These are phyloP conservation scores for Eucalyptus guilfoylei DNA, from an alignment of 345 rosid species.

Conservation along the genomic window DNA sequence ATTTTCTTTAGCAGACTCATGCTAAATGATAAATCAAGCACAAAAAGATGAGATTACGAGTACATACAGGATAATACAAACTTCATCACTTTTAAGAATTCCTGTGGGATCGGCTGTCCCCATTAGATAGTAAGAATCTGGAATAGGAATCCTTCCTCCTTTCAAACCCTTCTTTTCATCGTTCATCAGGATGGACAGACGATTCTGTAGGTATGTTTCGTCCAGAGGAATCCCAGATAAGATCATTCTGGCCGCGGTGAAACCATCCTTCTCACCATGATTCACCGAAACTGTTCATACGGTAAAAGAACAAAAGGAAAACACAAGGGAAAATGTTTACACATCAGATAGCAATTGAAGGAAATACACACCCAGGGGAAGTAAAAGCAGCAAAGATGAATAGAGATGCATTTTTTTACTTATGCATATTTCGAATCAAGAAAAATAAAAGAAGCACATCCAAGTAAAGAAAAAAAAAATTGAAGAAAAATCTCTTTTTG, in stretches of 20 bases:
- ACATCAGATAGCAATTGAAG: neutral
- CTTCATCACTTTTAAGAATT: conserved; percentile 49
- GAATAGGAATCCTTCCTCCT: conserved; percentile 47
- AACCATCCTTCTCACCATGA: conserved; percentile 41
- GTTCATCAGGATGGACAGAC: conserved; percentile 18
- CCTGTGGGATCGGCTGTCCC: conserved; percentile 84
- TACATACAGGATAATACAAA: conserved; percentile 71
- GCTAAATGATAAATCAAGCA: neutral
- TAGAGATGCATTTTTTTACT: neutral
- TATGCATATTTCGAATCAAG: neutral
- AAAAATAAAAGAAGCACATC: neutral
- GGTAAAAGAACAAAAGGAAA: neutral
- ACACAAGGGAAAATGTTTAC: neutral
- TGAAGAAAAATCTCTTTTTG: neutral
- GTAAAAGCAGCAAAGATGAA: neutral
- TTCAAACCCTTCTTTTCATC: conserved; percentile 39
- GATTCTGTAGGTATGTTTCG: conserved; percentile 43
- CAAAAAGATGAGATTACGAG: neutral
- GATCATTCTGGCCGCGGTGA: conserved; percentile 34
- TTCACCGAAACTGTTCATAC: conserved; percentile 30
- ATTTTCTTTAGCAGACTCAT: neutral
- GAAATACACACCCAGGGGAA: neutral
- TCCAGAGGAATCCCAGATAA: conserved; percentile 57
- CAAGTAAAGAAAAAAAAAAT: neutral
- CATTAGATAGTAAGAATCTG: conserved; percentile 73